phyloP scores from a whole-genome alignment of 2,329 filamentous ascomycete species.

The Elsinoe fawcettii region DNA sequence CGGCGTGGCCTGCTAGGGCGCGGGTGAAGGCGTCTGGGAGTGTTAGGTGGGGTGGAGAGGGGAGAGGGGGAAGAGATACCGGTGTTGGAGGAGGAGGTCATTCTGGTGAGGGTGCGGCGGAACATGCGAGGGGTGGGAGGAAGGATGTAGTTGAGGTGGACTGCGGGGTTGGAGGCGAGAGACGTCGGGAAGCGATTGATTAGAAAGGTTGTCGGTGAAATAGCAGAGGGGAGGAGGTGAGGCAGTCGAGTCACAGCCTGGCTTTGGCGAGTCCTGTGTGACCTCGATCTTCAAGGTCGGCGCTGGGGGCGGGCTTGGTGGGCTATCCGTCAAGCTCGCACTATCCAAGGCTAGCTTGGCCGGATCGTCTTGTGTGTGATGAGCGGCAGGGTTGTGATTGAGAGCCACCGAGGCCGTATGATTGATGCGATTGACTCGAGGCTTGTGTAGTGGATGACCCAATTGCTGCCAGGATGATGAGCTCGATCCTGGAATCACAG shows the following conservation, averaged over 20 bases:
- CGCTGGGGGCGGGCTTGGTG: not conserved
- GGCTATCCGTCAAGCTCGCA: slow-evolving; percentile 8
- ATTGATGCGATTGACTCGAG: not conserved
- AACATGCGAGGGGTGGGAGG: slow-evolving; percentile 6
- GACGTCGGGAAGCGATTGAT: not conserved
- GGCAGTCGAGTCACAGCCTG: not conserved
- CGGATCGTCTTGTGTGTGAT: not conserved
- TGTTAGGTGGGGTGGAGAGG: not conserved
- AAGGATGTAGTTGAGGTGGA: not conserved
- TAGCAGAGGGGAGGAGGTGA: not conserved
- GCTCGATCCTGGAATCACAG: not conserved
- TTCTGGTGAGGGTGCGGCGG: slow-evolving; percentile 4
- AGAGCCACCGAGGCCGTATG: not conserved
- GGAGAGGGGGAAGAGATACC: not conserved
- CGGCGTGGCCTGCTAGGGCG: slow-evolving; percentile 59
- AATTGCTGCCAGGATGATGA: not conserved
- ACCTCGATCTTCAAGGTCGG: slow-evolving; percentile 4
- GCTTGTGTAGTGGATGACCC: not conserved
- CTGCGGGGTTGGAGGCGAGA: not conserved
- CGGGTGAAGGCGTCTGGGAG: slow-evolving; percentile 50
- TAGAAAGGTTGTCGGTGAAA: not conserved
- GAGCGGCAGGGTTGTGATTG: not conserved
- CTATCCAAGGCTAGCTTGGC: slow-evolving; percentile 9
- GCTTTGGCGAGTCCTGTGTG: not conserved
- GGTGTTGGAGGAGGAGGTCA: not conserved